Evolutionary conservation across 2,329 filamentous ascomycete genomes (phyloP).

Genomic region (Pseudocercospora fijiensis): DNA sequence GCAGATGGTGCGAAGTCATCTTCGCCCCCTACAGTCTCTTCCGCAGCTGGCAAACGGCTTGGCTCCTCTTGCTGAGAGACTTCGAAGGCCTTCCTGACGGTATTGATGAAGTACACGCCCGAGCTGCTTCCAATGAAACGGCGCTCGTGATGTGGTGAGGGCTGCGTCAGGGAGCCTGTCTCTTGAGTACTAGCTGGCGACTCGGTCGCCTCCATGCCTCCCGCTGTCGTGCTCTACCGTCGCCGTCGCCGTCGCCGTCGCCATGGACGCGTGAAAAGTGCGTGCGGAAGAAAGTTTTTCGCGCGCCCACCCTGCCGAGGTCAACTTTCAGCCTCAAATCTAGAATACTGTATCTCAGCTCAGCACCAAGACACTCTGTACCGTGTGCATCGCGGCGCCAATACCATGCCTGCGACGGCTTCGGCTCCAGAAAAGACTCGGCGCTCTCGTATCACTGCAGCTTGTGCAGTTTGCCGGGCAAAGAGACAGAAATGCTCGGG

Average conservation of each 20-base stretch:
- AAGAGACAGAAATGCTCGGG: constrained; percentile 29
- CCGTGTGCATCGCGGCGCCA: not conserved
- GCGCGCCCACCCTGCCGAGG: not conserved
- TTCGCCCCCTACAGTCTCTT: constrained; percentile 28
- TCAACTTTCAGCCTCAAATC: constrained; percentile 5
- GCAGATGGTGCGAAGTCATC: constrained; percentile 24
- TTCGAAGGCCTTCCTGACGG: constrained; percentile 54
- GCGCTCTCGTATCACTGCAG: constrained; percentile 28
- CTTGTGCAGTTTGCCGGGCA: constrained; percentile 27
- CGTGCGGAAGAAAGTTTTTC: not conserved
- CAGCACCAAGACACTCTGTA: not conserved
- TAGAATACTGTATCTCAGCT: not conserved
- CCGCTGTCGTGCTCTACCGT: not conserved
- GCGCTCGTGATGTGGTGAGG: constrained; percentile 21
- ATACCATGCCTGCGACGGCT: constrained; percentile 15
- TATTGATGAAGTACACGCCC: constrained; percentile 56
- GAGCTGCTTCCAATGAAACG: constrained; percentile 53
- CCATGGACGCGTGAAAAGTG: not conserved
- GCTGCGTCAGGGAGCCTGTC: constrained; percentile 25
- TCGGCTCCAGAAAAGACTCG: constrained; percentile 19
- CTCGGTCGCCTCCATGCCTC: constrained; percentile 17
- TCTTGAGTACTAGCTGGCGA: constrained; percentile 27
- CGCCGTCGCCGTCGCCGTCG: not conserved
- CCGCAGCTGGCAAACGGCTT: constrained; percentile 19
- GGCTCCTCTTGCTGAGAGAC: constrained; percentile 20